Evolutionary conservation across 768 basidiomycete species (phyloP), one percentile per base, ranked within the genome.

Genomic region (Tylopilus felleus): DNA sequence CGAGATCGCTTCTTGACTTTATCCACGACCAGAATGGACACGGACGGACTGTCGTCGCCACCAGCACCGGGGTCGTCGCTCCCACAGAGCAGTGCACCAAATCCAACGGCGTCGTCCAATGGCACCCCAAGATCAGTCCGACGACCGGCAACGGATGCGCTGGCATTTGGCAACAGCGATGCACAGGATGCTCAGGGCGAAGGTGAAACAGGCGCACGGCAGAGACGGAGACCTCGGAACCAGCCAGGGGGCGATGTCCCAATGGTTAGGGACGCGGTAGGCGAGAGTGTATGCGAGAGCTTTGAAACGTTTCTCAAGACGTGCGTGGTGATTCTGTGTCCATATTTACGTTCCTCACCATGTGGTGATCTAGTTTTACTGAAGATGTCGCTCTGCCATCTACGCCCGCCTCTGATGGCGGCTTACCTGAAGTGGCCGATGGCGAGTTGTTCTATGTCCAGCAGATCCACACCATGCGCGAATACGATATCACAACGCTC

Each of bases 381-480:
- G 85, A 91, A 65, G 84, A 86, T 14, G 80, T 98, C 45, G 80
- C 80, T 7, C 79, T 94, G 12, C 81, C 86, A n/a, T 78, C 82
- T 13, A 94, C 92, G 17, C 93, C 89, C 29, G 89, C 79, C 23
- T 85, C 85, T 5, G 88, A 92, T 71, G 88, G 80, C 16, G 80
- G 77, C 47, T 69, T 78, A 3, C 81, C 81, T 6, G 79, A 82
- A 19, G 71, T 74, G 4, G 67, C 67, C 3, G 80, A 89, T 40
- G 82, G 82, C 56, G 83, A 88, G 68, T 75, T 85, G 47, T 79
- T 90, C 53, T 98, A 98, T 68, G 76, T 98, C 64, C 88, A 94
- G 53, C 96, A 98, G 73, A 90, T 99, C 65, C 88, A 90, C 69
- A 89, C 85, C 38, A 93, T 99, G 93, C 87, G 90, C 58, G 91